A percentile compares a stretch with the other conserved stretches of the same genome.
These are phyloP conservation scores for Calonectria leucothoes DNA, from an alignment of 2,329 filamentous ascomycete genomes.

Conservation along the genomic window DNA sequence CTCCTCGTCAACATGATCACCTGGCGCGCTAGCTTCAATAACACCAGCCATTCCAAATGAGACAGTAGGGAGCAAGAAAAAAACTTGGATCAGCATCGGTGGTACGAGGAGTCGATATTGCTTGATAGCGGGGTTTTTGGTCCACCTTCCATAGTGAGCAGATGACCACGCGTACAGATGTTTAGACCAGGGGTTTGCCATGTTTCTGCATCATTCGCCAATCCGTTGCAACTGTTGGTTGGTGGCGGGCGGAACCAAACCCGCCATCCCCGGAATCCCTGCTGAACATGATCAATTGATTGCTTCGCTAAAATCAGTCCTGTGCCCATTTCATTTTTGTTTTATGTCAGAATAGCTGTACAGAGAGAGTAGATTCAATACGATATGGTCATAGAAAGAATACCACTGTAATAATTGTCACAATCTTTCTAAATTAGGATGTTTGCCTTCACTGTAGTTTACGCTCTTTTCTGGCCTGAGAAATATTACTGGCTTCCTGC, in stretches of 20 bases:
- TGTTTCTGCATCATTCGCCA: background rate
- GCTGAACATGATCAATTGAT: background rate
- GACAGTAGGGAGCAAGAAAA: background rate
- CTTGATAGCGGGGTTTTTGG: background rate
- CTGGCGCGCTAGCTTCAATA: slow-evolving; percentile 21
- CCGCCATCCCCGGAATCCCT: background rate
- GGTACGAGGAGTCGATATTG: background rate
- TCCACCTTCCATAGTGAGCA: background rate
- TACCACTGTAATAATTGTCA: background rate
- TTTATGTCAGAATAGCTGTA: background rate
- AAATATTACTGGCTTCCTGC: background rate
- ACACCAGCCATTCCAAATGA: slow-evolving; percentile 15
- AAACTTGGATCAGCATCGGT: background rate
- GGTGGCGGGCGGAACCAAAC: background rate
- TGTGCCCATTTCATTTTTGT: too few species aligned
- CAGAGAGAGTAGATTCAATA: background rate
- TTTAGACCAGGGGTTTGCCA: background rate
- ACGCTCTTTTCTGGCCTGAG: background rate
- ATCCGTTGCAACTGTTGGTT: background rate
- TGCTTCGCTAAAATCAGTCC: background rate
- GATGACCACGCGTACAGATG: background rate
- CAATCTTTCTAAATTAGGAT: background rate
- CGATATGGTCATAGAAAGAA: background rate
- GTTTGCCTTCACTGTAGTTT: too few species aligned
- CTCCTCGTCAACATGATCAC: slow-evolving; percentile 25